These are phyloP conservation scores for Xylaria venustula DNA, from an alignment of 495 filamentous ascomycete species.

Conservation along the genomic window DNA sequence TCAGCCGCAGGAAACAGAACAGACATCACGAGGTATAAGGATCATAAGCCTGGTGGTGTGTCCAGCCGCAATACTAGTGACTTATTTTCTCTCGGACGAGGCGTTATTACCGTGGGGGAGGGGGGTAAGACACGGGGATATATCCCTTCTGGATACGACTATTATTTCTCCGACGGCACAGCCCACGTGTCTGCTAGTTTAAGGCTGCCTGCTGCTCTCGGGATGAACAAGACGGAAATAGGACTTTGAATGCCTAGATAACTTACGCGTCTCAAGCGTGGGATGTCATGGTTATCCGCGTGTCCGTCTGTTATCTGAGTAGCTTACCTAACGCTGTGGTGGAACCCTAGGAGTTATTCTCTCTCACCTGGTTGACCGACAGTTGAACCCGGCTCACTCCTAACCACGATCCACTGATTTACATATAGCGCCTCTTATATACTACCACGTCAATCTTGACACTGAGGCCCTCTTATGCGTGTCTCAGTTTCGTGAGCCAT, in stretches of 20 bases:
- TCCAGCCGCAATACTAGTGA: background rate
- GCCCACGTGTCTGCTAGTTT: background rate
- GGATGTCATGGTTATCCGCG: no score
- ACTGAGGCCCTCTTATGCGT: no score
- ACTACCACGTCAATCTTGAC: no score
- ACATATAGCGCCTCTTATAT: no score
- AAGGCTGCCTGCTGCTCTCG: no score
- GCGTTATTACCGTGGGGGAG: background rate
- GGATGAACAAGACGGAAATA: no score
- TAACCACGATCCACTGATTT: slow-evolving; percentile 1
- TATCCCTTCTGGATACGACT: background rate
- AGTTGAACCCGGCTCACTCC: background rate
- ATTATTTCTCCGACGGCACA: background rate
- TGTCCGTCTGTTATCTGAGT: no score
- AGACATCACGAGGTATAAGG: slow-evolving; percentile 1
- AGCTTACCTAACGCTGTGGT: slow-evolving; percentile 1
- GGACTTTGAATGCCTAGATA: no score
- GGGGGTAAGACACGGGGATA: slow-evolving; percentile 1
- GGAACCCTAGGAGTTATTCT: background rate
- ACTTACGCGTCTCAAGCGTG: no score
- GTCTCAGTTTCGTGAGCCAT: no score
- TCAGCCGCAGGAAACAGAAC: background rate
- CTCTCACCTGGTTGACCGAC: slow-evolving; percentile 3
- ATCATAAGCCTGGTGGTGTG: no score
- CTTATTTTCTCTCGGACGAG: background rate